phyloP scores from a whole-genome alignment of 2,329 filamentous ascomycete species.

The Fusarium palustre region DNA sequence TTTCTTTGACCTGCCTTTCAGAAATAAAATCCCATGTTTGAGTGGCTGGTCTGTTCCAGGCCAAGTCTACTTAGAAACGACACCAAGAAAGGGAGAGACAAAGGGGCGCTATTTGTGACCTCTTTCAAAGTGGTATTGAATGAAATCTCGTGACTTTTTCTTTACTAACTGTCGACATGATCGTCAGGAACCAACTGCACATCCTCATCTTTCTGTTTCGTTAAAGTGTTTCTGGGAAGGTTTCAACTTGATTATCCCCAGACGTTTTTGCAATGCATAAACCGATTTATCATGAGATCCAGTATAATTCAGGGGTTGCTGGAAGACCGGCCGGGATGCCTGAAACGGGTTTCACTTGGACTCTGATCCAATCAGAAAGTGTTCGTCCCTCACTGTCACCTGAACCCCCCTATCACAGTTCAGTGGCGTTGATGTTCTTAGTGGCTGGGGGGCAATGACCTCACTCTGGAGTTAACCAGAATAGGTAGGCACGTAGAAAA shows the following conservation, averaged over 20 bases:
- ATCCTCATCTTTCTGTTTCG: constrained; percentile 37
- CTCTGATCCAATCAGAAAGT: constrained; percentile 30
- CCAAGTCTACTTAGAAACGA: constrained; percentile 10
- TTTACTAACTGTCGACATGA: constrained; percentile 17
- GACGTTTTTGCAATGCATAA: constrained; percentile 26
- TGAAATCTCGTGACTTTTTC: constrained; percentile 6
- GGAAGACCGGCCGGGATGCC: constrained; percentile 36
- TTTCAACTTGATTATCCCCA: constrained; percentile 29
- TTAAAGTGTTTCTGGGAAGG: constrained; percentile 32
- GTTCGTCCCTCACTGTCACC: constrained; percentile 24
- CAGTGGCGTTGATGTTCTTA: constrained; percentile 24
- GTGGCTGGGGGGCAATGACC: constrained; percentile 21
- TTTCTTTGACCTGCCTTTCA: constrained; percentile 32
- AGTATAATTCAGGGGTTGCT: constrained; percentile 28
- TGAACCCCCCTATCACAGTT: constrained; percentile 16
- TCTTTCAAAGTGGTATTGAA: background rate
- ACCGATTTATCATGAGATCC: constrained; percentile 2
- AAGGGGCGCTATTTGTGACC: constrained; percentile 7
- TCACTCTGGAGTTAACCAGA: constrained; percentile 16
- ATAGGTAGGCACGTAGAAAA: background rate
- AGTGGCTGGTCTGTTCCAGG: constrained; percentile 38
- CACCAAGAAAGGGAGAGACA: constrained; percentile 33
- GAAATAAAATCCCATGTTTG: constrained; percentile 18
- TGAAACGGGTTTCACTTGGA: constrained; percentile 45
- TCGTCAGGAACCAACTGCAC: constrained; percentile 25